A percentile compares a stretch with the other conserved stretches of the same genome.
Conservation (phyloP, 2,329 filamentous ascomycete species). For the Hypomyces rosellus region DNA sequence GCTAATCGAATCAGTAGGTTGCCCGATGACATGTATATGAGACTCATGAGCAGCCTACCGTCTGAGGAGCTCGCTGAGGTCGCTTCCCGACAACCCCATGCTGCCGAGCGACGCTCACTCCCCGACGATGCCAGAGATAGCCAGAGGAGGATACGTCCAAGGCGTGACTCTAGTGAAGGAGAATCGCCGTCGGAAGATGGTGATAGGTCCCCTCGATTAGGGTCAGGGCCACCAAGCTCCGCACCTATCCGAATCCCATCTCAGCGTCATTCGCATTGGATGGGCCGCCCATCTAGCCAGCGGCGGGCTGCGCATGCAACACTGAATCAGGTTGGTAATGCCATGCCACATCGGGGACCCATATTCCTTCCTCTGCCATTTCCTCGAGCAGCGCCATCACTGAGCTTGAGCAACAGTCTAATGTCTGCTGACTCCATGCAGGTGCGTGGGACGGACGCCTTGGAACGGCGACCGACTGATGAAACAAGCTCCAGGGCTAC, state of each 20-base stretch:
- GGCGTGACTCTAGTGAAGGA: constrained; percentile 14
- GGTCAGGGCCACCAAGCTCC: neutral
- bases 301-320: constrained; percentile 1
- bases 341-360: neutral
- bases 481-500: neutral
- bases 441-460: neutral
- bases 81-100: constrained; percentile 11
- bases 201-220: neutral
- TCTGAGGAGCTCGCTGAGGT: constrained; percentile 13
- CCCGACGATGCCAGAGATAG: constrained; percentile 22
- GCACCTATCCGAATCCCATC: constrained; percentile 5
- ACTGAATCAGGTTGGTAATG: neutral
- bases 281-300: neutral
- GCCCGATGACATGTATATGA: constrained; percentile 18
- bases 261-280: constrained; percentile 1
- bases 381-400: too few relatives aligned
- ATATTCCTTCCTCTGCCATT: too few relatives aligned
- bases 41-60: constrained; percentile 12
- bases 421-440: neutral
- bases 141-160: constrained; percentile 24
- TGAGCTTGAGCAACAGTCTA: too few relatives aligned
- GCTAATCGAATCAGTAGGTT: constrained; percentile 2
- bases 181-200: neutral
- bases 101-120: constrained; percentile 21
- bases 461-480: too few relatives aligned